A percentile compares a stretch with the other conserved stretches of the same genome.
Conservation (phyloP, 108 stramenopile genomes). For the Cylindrotheca fusiformis region DNA sequence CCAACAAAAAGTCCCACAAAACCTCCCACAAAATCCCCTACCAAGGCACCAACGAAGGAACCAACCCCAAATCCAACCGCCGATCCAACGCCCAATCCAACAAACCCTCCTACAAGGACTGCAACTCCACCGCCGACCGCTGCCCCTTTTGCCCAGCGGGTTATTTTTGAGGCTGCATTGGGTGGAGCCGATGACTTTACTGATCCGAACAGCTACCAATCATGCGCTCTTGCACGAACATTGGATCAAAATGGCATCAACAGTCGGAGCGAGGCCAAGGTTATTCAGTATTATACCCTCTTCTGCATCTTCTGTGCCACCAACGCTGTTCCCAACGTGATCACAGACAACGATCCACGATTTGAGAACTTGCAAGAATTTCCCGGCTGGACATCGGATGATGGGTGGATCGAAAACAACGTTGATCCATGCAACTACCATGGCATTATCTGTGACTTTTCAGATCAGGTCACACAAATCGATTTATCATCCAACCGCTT, state of each 20-base stretch:
- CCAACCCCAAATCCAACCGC: constrained; percentile 5
- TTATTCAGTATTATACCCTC: constrained; percentile 30
- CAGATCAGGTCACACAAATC: constrained; percentile 19
- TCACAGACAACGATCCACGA: constrained; percentile 11
- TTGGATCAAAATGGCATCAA: constrained; percentile 16
- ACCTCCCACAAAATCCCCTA: constrained; percentile 12
- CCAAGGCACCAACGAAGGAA: constrained; percentile 1
- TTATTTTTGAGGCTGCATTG: constrained; percentile 3
- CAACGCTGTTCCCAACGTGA: constrained; percentile 15
- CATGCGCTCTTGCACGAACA: constrained; percentile 21
- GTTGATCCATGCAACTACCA: constrained; percentile 30
- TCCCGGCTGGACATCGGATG: constrained; percentile 16
- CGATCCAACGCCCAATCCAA: not conserved
- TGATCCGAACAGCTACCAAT: constrained; percentile 30
- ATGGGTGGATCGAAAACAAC: constrained; percentile 18
- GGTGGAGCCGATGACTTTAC: constrained; percentile 23
- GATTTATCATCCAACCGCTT: constrained; percentile 26
- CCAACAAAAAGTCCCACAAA: constrained; percentile 3
- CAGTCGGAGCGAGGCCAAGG: constrained; percentile 6
- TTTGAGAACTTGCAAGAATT: constrained; percentile 12
- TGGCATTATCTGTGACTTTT: constrained; percentile 28
- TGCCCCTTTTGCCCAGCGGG: constrained; percentile 11
- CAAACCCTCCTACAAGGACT: constrained; percentile 14
- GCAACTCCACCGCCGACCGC: constrained; percentile 10
- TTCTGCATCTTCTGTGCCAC: constrained; percentile 25